Percentiles rank a stretch among this genome's conserved stretches.
Conservation (phyloP, 768 basidiomycete genomes). For the Suillus fuscotomentosus region DNA sequence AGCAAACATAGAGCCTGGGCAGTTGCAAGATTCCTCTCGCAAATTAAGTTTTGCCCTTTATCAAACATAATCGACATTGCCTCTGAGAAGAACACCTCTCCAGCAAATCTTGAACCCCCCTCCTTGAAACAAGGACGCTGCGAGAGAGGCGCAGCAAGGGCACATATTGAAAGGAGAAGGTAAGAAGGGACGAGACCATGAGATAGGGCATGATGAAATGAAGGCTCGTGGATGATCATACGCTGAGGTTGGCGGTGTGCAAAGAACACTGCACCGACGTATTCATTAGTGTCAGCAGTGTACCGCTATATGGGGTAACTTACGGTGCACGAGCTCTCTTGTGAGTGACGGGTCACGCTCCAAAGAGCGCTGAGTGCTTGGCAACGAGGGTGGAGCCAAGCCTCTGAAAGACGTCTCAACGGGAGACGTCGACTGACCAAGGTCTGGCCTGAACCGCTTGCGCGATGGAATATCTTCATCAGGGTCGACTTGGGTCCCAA, state of each 20-base stretch:
- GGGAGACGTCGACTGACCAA: conserved; percentile 38
- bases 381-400: conserved; percentile 33
- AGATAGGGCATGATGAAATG: conserved; percentile 65
- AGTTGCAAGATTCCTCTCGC: conserved; percentile 64
- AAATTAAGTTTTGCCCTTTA: conserved; percentile 54
- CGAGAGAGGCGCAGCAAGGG: conserved; percentile 74
- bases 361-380: conserved; percentile 39
- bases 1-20: conserved; percentile 77
- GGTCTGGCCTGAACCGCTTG: conserved; percentile 51
- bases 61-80: conserved; percentile 73
- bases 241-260: conserved; percentile 78
- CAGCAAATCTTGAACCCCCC: conserved; percentile 52
- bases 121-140: conserved; percentile 62
- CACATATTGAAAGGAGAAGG: conserved; percentile 73
- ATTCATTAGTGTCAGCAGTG: conserved; percentile 1
- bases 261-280: conserved; percentile 62
- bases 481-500: conserved; percentile 20
- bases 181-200: conserved; percentile 67
- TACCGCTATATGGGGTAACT: conserved; percentile 20
- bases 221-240: conserved; percentile 75
- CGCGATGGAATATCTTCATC: conserved; percentile 43
- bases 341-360: conserved; percentile 62
- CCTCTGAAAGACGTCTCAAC: conserved; percentile 30
- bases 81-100: conserved; percentile 52
- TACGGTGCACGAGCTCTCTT: conserved; percentile 73